Percentiles rank a stretch among this genome's conserved stretches.
Conservation (phyloP, 257 asterid genomes). For the Pogostemon cablin region DNA sequence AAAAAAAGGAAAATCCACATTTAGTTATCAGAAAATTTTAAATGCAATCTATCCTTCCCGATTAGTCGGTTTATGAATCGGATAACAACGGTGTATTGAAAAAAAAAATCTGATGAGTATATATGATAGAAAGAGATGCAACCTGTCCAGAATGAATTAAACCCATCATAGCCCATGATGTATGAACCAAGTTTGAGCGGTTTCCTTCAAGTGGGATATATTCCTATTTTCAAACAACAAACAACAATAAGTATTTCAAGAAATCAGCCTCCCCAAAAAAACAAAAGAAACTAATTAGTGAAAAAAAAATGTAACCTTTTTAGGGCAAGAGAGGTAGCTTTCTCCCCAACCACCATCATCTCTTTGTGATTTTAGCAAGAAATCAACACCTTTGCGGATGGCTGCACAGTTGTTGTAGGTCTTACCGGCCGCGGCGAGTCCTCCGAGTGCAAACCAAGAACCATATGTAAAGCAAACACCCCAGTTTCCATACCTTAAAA, state of each 20-base stretch:
- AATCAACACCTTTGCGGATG: slow-evolving; percentile 54
- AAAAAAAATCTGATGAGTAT: not conserved
- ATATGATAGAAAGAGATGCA: not conserved
- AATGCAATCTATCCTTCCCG: too few species aligned
- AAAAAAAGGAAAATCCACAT: not conserved
- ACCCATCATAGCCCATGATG: slow-evolving; percentile 88
- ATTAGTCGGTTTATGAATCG: too few species aligned
- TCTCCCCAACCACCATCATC: slow-evolving; percentile 86
- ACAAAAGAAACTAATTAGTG: too few species aligned
- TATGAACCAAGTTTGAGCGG: slow-evolving; percentile 73
- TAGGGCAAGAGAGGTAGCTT: slow-evolving; percentile 73
- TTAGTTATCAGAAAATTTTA: not conserved
- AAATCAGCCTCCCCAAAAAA: too few species aligned
- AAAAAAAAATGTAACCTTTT: slow-evolving; percentile 46
- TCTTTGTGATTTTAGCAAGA: slow-evolving; percentile 56
- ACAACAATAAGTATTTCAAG: not conserved
- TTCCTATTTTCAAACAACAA: slow-evolving; percentile 40
- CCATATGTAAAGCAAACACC: slow-evolving; percentile 85
- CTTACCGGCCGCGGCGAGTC: slow-evolving; percentile 62
- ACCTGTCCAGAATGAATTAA: slow-evolving; percentile 80
- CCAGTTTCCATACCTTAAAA: slow-evolving; percentile 64
- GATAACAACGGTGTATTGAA: too few species aligned
- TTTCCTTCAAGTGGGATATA: slow-evolving; percentile 60
- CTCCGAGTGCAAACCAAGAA: slow-evolving; percentile 76
- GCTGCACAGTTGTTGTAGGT: slow-evolving; percentile 48